Conservation (phyloP, 2,329 filamentous ascomycete species). For the Venturia aucupariae region DNA sequence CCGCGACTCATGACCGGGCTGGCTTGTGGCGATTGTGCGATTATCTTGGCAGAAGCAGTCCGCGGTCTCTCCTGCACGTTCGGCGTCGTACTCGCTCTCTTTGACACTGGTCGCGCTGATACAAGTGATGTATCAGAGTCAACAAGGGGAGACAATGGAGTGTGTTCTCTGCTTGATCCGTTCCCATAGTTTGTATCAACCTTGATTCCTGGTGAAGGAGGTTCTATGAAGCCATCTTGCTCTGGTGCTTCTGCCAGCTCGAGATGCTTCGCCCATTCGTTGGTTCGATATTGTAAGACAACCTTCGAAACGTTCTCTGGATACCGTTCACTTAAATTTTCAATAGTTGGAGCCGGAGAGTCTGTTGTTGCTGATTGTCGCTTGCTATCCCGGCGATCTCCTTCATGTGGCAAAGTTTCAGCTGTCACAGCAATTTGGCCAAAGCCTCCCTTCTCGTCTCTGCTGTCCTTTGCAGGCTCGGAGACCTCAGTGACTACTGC, state of each 20-base stretch:
- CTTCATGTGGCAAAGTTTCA: neutral
- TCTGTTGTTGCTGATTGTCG: neutral
- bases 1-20: neutral
- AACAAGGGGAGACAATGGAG: neutral
- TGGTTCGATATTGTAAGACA: constrained; percentile 76
- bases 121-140: neutral
- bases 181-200: constrained; percentile 38
- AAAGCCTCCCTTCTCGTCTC: neutral
- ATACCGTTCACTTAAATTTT: constrained; percentile 40
- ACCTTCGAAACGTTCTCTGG: constrained; percentile 66
- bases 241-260: constrained; percentile 65
- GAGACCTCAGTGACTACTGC: neutral
- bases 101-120: neutral
- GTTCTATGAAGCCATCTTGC: constrained; percentile 49
- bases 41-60: neutral
- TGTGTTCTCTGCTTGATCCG: constrained; percentile 25
- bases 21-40: neutral
- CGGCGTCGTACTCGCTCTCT: constrained; percentile 1
- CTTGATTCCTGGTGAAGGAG: constrained; percentile 33
- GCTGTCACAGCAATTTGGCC: neutral
- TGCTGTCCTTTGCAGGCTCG: neutral
- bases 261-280: constrained; percentile 93
- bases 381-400: neutral
- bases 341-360: neutral
- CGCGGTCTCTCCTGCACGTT: neutral